These are phyloP conservation scores for Aspergillus asperescens DNA, from an alignment of 495 filamentous ascomycete species.

Conservation along the genomic window DNA sequence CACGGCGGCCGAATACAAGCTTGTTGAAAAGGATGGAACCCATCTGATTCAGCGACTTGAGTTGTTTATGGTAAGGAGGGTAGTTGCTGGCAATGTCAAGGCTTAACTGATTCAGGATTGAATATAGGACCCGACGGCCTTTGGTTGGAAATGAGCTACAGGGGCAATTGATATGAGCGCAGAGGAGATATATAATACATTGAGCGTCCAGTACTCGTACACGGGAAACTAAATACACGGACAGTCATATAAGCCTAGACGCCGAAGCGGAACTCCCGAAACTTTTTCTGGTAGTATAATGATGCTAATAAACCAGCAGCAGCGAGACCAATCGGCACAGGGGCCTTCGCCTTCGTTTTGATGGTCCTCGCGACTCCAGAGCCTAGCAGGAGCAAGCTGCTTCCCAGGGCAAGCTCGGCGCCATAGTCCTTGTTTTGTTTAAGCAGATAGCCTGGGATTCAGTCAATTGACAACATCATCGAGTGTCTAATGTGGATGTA, in stretches of 20 bases:
- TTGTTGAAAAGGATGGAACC: not conserved
- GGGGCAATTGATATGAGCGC: too few species aligned
- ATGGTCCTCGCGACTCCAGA: constrained; percentile 16
- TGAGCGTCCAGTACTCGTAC: too few species aligned
- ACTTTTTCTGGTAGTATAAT: constrained; percentile 20
- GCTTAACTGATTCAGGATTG: not conserved
- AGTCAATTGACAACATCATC: not conserved
- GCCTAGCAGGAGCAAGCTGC: constrained; percentile 16
- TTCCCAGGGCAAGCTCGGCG: constrained; percentile 19
- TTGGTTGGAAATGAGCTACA: not conserved
- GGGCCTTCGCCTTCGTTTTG: constrained; percentile 13
- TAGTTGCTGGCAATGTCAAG: not conserved
- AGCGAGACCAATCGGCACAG: constrained; percentile 14
- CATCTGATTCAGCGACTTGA: not conserved
- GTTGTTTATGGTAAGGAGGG: not conserved
- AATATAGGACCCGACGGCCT: not conserved
- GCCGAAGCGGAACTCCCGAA: constrained; percentile 16
- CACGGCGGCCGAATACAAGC: not conserved
- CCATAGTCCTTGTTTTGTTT: constrained; percentile 23
- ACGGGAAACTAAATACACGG: too few species aligned
- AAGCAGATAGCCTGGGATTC: constrained; percentile 14
- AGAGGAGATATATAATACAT: too few species aligned
- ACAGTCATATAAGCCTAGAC: constrained; percentile 15
- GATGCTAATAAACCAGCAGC: constrained; percentile 17
- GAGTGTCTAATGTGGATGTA: not conserved